These are phyloP conservation scores for Acacia melanoxylon DNA, from an alignment of 306 rosid species.

Conservation along the genomic window DNA sequence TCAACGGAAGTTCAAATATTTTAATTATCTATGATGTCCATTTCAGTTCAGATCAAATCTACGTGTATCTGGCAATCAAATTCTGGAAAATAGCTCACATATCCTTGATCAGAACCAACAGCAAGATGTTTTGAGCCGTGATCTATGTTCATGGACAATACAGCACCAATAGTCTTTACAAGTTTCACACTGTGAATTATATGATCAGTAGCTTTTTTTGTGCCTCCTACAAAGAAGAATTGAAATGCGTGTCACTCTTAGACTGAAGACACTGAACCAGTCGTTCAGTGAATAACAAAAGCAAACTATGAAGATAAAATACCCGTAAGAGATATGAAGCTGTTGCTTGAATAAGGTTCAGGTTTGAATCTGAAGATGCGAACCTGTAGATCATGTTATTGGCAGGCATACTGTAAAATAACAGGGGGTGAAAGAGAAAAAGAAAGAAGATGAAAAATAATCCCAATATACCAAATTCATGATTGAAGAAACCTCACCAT, in stretches of 20 bases:
- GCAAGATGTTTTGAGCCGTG: constrained; percentile 62
- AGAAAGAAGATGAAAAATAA: constrained; percentile 7
- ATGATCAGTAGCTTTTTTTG: constrained; percentile 77
- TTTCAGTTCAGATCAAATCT: background rate
- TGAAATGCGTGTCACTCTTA: constrained; percentile 4
- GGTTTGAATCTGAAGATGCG: constrained; percentile 80
- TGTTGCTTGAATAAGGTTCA: constrained; percentile 62
- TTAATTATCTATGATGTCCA: background rate
- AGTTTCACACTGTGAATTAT: constrained; percentile 64
- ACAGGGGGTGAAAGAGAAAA: background rate
- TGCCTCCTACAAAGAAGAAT: constrained; percentile 54
- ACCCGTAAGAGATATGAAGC: constrained; percentile 81
- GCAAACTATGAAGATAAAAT: constrained; percentile 10
- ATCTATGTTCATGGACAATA: constrained; percentile 56
- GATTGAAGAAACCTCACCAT: constrained; percentile 49
- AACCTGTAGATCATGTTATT: constrained; percentile 50
- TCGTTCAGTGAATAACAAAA: constrained; percentile 15
- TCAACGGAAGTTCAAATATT: background rate
- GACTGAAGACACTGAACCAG: background rate
- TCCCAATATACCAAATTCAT: constrained; percentile 16
- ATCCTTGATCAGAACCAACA: constrained; percentile 90
- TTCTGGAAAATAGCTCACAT: constrained; percentile 51
- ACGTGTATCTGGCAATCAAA: constrained; percentile 10
- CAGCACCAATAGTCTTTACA: constrained; percentile 65
- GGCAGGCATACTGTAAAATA: constrained; percentile 16